Base-by-base conservation (phyloP, 2,329 filamentous ascomycete genomes). In the Aspergillus niger region DNA sequence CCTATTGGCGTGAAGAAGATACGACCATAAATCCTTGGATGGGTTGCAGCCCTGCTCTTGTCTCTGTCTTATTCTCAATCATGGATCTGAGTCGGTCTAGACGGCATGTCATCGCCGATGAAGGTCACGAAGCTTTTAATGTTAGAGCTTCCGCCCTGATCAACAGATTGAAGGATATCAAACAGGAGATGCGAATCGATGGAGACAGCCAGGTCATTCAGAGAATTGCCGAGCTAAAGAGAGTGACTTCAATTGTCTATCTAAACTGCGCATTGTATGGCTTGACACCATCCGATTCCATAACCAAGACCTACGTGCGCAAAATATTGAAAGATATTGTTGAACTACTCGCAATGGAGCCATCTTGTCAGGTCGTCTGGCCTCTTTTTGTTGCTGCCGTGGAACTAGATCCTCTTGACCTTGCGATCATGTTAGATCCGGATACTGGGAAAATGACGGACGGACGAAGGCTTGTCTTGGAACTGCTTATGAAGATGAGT, bases 1-100 rank as follows among this genome's bases (percentile, higher is more conserved):
- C 78, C 53, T 80, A 78, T 57, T 80, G 78, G 78, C 56, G 66
- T 13, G 57, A 60, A 8, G 44, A 57, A 8, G 62, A 64, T 15
- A 49, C 24, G 2, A n/a, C 52, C 1, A 30, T 58, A 20, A 58
- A 58, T 15, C 3, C 32, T 2, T 58, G 55, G 55, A 58, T 58
- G 55, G 48, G 55, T 5, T 58, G 55, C 10, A 58, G 47, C 20
- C 55, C 55, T 4, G 55, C 30, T 5, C 32, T 57, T 5, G 55
- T 57, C 5, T 57, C n/a, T 5, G 22, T 32, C 2, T n/a, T 51
- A 5, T 51, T 51, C 26, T 28, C 49, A 6, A 51, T 51, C 28
- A 51, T 51, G 49, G 49, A 51, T 24, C 49, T 51, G 15, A 51
- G 49, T 8, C 49, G 49, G 5, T 10, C n/a, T 20, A 26, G 49